A percentile compares a stretch with the other conserved stretches of the same genome.
phyloP scores from a whole-genome alignment of 169 alveolate species.

The Plasmodium billcollinsi region DNA sequence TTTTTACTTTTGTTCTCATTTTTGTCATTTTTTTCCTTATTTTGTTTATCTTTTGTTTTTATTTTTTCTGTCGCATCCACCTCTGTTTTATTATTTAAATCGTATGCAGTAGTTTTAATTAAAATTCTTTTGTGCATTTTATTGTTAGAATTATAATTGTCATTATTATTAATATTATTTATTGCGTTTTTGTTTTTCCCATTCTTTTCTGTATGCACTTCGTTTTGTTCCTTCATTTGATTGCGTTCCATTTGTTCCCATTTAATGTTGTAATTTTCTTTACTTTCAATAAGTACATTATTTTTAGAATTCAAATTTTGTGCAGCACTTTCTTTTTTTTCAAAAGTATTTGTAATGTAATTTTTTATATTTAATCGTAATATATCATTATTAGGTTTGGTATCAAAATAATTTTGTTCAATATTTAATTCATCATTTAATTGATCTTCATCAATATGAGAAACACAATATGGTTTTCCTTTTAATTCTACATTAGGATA shows the following conservation, averaged over 20 bases:
- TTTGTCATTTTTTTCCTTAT: too few relatives aligned
- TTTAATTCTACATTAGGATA: slow-evolving; percentile 55
- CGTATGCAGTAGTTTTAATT: slow-evolving; percentile 54
- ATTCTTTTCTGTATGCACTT: too few relatives aligned
- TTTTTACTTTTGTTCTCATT: too few relatives aligned
- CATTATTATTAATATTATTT: neutral
- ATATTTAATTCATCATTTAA: slow-evolving; percentile 38
- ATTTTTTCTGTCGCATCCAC: neutral
- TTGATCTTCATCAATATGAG: slow-evolving; percentile 42
- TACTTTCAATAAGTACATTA: slow-evolving; percentile 26
- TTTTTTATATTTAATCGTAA: slow-evolving; percentile 39
- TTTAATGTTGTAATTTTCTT: slow-evolving; percentile 27
- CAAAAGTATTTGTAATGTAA: slow-evolving; percentile 64
- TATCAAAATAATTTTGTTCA: slow-evolving; percentile 67
- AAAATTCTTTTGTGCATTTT: neutral
- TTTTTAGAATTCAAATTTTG: slow-evolving; percentile 11
- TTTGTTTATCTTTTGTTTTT: too few relatives aligned
- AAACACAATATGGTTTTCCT: slow-evolving; percentile 44
- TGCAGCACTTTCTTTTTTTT: slow-evolving; percentile 47
- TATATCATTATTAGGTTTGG: slow-evolving; percentile 33
- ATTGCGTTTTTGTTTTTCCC: neutral
- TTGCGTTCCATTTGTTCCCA: neutral
- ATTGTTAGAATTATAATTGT: too few relatives aligned
- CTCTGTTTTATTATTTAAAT: slow-evolving; percentile 31
- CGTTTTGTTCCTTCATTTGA: neutral